These are phyloP conservation scores for Entoloma clypeatum DNA, from an alignment of 1,284 basidiomycete genomes.

Conservation along the genomic window DNA sequence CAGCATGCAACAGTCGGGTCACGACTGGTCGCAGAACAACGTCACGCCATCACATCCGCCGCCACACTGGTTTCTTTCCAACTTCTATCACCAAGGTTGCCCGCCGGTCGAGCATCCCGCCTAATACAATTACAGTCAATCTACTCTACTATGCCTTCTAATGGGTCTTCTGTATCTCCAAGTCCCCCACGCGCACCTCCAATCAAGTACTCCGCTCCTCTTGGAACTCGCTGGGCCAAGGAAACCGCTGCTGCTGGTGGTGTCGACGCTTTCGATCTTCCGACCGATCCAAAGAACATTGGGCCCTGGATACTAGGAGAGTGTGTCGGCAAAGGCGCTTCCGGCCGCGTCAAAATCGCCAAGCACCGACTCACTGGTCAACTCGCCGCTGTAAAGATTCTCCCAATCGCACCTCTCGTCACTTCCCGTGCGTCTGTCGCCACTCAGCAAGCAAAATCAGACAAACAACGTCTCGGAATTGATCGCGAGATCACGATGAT, in stretches of 20 bases:
- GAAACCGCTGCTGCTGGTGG: conserved; percentile 74
- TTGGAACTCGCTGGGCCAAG: conserved; percentile 79
- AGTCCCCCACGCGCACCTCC: conserved; percentile 66
- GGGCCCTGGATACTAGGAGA: conserved; percentile 88
- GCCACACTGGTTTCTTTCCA: no score
- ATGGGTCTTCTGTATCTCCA: conserved; percentile 38
- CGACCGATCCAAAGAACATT: conserved; percentile 69
- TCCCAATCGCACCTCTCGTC: conserved; percentile 84
- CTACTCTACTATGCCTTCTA: conserved; percentile 24
- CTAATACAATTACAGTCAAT: conserved; percentile 25
- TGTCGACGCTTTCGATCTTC: conserved; percentile 63
- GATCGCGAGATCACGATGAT: conserved; percentile 99
- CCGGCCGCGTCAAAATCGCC: conserved; percentile 94
- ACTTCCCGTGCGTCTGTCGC: conserved; percentile 74
- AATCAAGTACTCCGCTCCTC: conserved; percentile 59
- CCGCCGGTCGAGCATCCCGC: conserved; percentile 38
- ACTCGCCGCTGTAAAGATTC: conserved; percentile 96
- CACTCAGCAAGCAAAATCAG: conserved; percentile 72
- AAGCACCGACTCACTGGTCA: conserved; percentile 86
- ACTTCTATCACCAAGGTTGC: conserved; percentile 23
- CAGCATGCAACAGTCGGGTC: conserved; percentile 24
- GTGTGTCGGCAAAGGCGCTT: conserved; percentile 93
- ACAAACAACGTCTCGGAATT: conserved; percentile 89
- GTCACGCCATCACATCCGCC: conserved; percentile 3
- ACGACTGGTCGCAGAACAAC: not conserved